A percentile compares a stretch with the other conserved stretches of the same genome.
Conservation (phyloP, 129 eudicot species). For the Arctium lappa region DNA sequence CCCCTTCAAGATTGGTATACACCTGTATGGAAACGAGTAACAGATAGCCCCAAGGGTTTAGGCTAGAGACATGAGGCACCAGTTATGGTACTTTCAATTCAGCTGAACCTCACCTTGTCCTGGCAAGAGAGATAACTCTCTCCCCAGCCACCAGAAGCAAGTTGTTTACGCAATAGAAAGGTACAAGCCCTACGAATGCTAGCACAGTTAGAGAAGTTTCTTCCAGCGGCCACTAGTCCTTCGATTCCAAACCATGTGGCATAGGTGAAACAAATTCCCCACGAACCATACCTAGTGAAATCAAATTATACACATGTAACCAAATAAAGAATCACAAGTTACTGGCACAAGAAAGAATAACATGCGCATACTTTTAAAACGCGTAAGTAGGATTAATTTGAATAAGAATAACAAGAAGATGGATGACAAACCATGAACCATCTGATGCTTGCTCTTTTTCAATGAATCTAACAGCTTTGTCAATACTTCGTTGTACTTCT, state of each 20-base stretch:
- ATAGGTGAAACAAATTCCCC: conserved; percentile 82
- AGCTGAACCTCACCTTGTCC: conserved; percentile 48
- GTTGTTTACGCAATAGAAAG: conserved; percentile 63
- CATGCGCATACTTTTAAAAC: background rate
- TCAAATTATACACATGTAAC: background rate
- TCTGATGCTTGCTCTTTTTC: conserved; percentile 67
- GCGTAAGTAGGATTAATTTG: background rate
- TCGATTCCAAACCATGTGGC: conserved; percentile 78
- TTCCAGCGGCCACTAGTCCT: conserved; percentile 65
- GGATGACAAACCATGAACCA: conserved; percentile 79
- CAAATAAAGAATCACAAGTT: too few relatives aligned
- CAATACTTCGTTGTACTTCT: conserved; percentile 61
- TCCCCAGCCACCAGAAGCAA: conserved; percentile 85
- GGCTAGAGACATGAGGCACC: background rate
- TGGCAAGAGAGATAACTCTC: conserved; percentile 83
- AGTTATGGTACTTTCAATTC: background rate
- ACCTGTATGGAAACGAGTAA: conserved; percentile 37
- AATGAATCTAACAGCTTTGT: conserved; percentile 63
- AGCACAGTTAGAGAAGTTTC: conserved; percentile 39
- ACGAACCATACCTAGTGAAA: conserved; percentile 69
- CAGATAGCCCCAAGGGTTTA: background rate
- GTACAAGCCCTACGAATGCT: conserved; percentile 66
- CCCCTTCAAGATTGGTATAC: conserved; percentile 58
- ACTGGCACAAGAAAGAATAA: background rate
- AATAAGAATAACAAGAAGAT: background rate